A percentile compares a stretch with the other conserved stretches of the same genome.
Evolutionary conservation across 108 stramenopile species (phyloP).

Genomic region (Fragilaria crotonensis): DNA sequence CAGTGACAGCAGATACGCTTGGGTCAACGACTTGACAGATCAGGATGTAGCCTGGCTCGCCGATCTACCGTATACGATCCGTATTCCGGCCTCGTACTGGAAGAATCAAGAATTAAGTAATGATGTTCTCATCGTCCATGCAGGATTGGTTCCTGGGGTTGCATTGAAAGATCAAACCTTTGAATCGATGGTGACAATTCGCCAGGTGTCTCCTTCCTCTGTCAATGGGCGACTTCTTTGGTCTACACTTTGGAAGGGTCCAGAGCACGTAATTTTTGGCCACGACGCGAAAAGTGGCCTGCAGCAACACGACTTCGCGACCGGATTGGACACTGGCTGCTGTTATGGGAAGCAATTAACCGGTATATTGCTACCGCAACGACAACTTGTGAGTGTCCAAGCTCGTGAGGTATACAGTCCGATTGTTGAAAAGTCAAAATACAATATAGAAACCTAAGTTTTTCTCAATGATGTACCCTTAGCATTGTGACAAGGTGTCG

Average conservation of each 20-base stretch:
- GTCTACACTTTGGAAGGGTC: slow-evolving; percentile 60
- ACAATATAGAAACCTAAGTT: too few species aligned
- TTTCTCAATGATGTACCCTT: too few species aligned
- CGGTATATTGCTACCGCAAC: slow-evolving; percentile 67
- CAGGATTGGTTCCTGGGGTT: slow-evolving; percentile 45
- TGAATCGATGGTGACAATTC: slow-evolving; percentile 48
- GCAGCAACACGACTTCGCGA: slow-evolving; percentile 54
- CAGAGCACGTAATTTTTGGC: slow-evolving; percentile 76
- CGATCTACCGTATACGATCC: slow-evolving; percentile 65
- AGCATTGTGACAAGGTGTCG: too few species aligned
- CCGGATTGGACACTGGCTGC: slow-evolving; percentile 87
- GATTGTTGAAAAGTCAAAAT: slow-evolving; percentile 14
- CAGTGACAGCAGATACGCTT: not conserved
- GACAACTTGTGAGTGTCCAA: slow-evolving; percentile 50
- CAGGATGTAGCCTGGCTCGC: slow-evolving; percentile 65
- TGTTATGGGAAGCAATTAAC: slow-evolving; percentile 79
- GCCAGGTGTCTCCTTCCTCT: slow-evolving; percentile 19
- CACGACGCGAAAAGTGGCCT: slow-evolving; percentile 86
- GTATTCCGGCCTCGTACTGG: slow-evolving; percentile 27
- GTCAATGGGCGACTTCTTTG: slow-evolving; percentile 17
- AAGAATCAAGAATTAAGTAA: not conserved
- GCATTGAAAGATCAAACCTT: slow-evolving; percentile 32
- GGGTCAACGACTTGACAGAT: too few species aligned
- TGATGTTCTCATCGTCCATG: slow-evolving; percentile 63
- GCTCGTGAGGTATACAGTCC: slow-evolving; percentile 31